A percentile compares a stretch with the other conserved stretches of the same genome.
Conservation (phyloP, 371 early-diverging fungal genomes). For the Smittium mucronatum region DNA sequence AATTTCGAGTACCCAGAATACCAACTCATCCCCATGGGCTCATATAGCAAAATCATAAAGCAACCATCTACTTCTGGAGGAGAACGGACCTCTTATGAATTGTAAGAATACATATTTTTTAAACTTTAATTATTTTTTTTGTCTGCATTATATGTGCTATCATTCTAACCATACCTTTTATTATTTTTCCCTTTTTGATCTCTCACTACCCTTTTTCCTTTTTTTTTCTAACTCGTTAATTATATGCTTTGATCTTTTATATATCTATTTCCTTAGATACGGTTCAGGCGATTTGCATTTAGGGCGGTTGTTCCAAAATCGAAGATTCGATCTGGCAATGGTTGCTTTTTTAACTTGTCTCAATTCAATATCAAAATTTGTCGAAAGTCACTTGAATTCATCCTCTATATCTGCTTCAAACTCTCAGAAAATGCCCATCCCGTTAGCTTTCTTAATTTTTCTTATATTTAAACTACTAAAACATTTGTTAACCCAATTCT, state of each 20-base stretch:
- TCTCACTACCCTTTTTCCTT: no score
- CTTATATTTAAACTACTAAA: background rate
- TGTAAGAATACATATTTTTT: no score
- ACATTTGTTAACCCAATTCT: background rate
- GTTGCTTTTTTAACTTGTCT: conserved; percentile 78
- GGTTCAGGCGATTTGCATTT: conserved; percentile 76
- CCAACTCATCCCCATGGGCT: conserved; percentile 80
- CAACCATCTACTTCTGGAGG: conserved; percentile 36
- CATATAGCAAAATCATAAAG: conserved; percentile 78
- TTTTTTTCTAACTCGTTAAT: no score
- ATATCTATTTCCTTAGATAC: conserved; percentile 52
- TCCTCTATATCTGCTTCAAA: background rate
- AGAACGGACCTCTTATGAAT: background rate
- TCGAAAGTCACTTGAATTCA: conserved; percentile 45
- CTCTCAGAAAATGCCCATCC: background rate
- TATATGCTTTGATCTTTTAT: no score
- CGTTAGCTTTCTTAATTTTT: background rate
- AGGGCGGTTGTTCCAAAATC: conserved; percentile 68
- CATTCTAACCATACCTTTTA: no score
- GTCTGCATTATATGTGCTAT: no score
- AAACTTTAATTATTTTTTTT: no score
- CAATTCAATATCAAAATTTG: conserved; percentile 69
- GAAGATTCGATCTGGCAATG: conserved; percentile 81
- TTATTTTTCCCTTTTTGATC: no score
- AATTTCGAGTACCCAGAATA: conserved; percentile 66